A percentile compares a stretch with the other conserved stretches of the same genome.
These are phyloP conservation scores for Cyberlindnera galapagoensis DNA, from an alignment of 805 yeast genomes.

Conservation along the genomic window DNA sequence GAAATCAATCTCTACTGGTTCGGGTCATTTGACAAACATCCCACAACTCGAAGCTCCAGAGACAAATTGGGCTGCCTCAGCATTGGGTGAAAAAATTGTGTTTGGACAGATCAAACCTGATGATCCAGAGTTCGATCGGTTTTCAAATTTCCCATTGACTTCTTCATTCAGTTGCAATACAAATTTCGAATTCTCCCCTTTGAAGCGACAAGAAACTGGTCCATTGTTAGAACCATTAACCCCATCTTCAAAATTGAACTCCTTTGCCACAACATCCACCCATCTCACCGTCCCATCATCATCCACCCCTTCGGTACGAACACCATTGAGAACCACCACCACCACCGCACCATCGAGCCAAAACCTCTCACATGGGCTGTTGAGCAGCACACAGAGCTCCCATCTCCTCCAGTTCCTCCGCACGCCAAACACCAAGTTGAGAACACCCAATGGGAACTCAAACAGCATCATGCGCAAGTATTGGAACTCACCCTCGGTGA, in stretches of 20 bases:
- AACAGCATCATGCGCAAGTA: conserved; percentile 41
- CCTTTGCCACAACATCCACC: conserved; percentile 9
- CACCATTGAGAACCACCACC: background rate
- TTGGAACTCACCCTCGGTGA: conserved; percentile 61
- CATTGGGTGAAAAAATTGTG: conserved; percentile 31
- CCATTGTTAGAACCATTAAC: conserved; percentile 62
- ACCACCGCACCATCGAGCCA: background rate
- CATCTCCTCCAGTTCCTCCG: conserved; percentile 13
- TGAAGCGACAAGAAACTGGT: conserved; percentile 52
- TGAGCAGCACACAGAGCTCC: conserved; percentile 1
- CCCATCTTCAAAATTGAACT: conserved; percentile 34
- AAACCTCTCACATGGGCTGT: background rate
- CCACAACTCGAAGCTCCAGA: conserved; percentile 34
- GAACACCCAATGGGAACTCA: conserved; percentile 23
- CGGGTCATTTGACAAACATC: conserved; percentile 20
- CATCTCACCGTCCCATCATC: conserved; percentile 4
- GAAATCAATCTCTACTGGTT: conserved; percentile 11
- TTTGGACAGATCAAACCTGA: conserved; percentile 23
- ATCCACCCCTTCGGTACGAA: conserved; percentile 1
- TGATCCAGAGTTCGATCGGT: conserved; percentile 11
- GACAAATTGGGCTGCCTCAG: conserved; percentile 36
- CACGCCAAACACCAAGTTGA: conserved; percentile 26
- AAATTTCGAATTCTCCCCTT: conserved; percentile 57
- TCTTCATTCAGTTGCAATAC: conserved; percentile 64
- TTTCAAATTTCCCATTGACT: conserved; percentile 30